phyloP scores from a whole-genome alignment of 257 asterid genomes.

The Leonotis leonurus region DNA sequence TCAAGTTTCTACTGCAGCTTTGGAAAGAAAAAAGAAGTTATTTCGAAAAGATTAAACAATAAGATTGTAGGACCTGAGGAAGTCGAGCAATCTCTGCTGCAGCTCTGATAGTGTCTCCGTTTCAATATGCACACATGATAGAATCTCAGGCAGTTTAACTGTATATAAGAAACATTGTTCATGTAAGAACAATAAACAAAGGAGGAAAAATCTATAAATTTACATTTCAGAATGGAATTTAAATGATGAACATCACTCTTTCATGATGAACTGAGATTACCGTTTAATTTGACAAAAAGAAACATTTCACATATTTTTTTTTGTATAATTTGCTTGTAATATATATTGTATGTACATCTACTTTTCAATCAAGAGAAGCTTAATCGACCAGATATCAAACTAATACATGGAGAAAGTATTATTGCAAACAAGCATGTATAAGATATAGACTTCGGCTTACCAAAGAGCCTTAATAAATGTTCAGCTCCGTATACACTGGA shows the following conservation, averaged over 20 bases:
- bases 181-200: not conserved
- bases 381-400: too few species aligned
- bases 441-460: conserved; percentile 30
- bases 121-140: conserved; percentile 36
- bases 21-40: not conserved
- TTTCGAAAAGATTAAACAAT: not conserved
- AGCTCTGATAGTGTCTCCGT: conserved; percentile 37
- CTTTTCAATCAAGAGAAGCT: too few species aligned
- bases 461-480: conserved; percentile 71
- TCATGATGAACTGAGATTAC: not conserved
- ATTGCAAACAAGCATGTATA: not conserved
- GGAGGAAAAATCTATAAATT: too few species aligned
- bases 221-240: not conserved
- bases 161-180: conserved; percentile 17
- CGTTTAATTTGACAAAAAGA: not conserved
- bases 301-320: not conserved
- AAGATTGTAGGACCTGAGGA: conserved; percentile 43
- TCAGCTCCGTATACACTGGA: conserved; percentile 70
- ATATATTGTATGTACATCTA: not conserved
- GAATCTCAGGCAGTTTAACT: conserved; percentile 73
- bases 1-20: too few species aligned
- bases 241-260: not conserved
- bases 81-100: conserved; percentile 40
- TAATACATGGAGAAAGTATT: not conserved
- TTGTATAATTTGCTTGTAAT: too few species aligned